A percentile compares a stretch with the other conserved stretches of the same genome.
These are phyloP conservation scores for Rhodotorula sp. DNA, from an alignment of 1,284 basidiomycete species.

Conservation along the genomic window DNA sequence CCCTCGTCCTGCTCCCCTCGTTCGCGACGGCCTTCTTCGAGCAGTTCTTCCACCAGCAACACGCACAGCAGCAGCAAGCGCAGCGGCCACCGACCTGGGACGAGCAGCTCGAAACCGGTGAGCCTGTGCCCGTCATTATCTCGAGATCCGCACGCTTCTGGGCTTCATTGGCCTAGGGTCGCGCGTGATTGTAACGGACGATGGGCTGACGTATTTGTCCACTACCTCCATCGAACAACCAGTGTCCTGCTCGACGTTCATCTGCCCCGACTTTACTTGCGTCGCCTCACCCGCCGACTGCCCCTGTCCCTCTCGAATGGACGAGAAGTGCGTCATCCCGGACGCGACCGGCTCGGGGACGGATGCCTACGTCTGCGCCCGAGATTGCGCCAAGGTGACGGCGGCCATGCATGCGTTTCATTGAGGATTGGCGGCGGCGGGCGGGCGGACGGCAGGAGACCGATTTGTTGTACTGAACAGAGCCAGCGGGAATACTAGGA, in stretches of 20 bases:
- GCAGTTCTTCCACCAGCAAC: slow-evolving; percentile 22
- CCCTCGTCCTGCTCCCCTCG: slow-evolving; percentile 1
- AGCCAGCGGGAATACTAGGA: too few relatives aligned
- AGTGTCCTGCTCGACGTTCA: slow-evolving; percentile 15
- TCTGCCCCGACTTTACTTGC: slow-evolving; percentile 23
- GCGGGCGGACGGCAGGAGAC: background rate
- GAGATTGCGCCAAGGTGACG: slow-evolving; percentile 11
- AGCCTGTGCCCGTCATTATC: background rate
- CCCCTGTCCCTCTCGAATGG: slow-evolving; percentile 52
- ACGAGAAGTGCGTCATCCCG: slow-evolving; percentile 83
- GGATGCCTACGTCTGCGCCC: slow-evolving; percentile 17
- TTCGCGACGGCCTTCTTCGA: slow-evolving; percentile 23
- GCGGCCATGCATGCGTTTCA: background rate
- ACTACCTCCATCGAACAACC: background rate
- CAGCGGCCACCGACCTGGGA: background rate
- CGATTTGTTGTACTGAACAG: background rate
- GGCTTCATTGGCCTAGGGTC: background rate
- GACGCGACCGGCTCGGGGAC: slow-evolving; percentile 64
- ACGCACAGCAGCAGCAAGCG: background rate
- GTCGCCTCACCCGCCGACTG: slow-evolving; percentile 7
- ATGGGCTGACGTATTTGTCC: background rate
- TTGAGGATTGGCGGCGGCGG: background rate
- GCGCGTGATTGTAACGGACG: too few relatives aligned
- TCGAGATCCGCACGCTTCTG: background rate
- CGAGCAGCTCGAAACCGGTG: slow-evolving; percentile 7